These are phyloP conservation scores for Ilex paraguariensis DNA, from an alignment of 305 asterid genomes.

Conservation along the genomic window DNA sequence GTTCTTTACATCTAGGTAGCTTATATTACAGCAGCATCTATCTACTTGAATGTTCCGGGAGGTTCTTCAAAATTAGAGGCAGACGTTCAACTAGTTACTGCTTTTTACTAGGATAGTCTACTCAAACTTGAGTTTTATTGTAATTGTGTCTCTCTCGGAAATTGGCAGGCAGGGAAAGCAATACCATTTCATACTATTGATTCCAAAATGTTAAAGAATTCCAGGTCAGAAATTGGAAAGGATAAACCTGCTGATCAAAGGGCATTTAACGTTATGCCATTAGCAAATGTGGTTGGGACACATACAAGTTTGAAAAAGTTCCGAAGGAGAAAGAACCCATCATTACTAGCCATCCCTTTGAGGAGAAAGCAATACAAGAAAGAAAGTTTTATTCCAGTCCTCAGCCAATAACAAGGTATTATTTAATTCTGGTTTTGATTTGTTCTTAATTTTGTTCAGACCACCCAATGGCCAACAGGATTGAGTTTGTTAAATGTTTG, in stretches of 20 bases:
- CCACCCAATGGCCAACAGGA: no score
- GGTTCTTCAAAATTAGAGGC: not conserved
- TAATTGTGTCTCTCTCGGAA: conserved; percentile 13
- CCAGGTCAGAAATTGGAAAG: conserved; percentile 28
- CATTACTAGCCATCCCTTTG: conserved; percentile 26
- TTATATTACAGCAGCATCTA: not conserved
- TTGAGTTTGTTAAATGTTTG: no score
- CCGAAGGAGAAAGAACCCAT: conserved; percentile 27
- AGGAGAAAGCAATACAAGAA: conserved; percentile 41
- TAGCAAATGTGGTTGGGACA: conserved; percentile 12
- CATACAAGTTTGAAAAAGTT: conserved; percentile 19
- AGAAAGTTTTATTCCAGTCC: conserved; percentile 23
- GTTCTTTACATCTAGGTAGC: not conserved
- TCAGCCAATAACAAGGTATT: conserved; percentile 47
- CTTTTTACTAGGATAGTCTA: not conserved
- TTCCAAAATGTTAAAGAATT: conserved; percentile 29
- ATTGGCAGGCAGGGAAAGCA: conserved; percentile 39
- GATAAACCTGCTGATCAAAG: conserved; percentile 26
- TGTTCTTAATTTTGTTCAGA: no score
- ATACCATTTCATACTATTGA: conserved; percentile 31
- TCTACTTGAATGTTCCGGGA: not conserved
- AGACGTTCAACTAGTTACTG: not conserved
- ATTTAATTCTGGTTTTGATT: not conserved
- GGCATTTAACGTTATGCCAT: conserved; percentile 22
- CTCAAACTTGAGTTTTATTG: not conserved